A percentile compares a stretch with the other conserved stretches of the same genome.
phyloP scores from a whole-genome alignment of 2,329 filamentous ascomycete species.

The Thelonectria rubi region DNA sequence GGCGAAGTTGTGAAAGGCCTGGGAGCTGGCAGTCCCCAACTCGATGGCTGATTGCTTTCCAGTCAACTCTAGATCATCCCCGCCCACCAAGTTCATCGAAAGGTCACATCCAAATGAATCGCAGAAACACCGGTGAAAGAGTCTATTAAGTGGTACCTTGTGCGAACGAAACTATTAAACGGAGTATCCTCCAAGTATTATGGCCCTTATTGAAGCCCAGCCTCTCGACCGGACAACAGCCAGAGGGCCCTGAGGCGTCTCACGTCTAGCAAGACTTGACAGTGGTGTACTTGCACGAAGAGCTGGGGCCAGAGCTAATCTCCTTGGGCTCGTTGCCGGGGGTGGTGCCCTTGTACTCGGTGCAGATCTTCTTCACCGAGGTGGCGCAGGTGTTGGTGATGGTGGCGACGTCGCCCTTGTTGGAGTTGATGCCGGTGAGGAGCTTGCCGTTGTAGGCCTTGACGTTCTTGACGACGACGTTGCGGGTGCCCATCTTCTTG shows the following conservation, averaged over 20 bases:
- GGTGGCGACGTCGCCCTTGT: constrained; percentile 13
- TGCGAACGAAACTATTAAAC: not conserved
- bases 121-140: not conserved
- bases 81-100: constrained; percentile 25
- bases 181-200: not conserved
- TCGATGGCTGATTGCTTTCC: not conserved
- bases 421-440: constrained; percentile 17
- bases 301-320: constrained; percentile 3
- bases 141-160: not conserved
- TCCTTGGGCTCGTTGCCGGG: constrained; percentile 8
- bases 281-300: constrained; percentile 33
- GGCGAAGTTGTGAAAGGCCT: too few species aligned
- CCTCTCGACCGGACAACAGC: not conserved
- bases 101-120: too few species aligned
- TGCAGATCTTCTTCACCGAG: constrained; percentile 4
- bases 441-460: constrained; percentile 5
- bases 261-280: constrained; percentile 35
- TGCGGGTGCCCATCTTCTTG: constrained; percentile 8
- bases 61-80: constrained; percentile 42
- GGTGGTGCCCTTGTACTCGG: constrained; percentile 10
- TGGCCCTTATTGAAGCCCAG: not conserved
- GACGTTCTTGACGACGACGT: constrained; percentile 6
- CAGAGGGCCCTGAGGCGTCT: not conserved
- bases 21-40: not conserved
- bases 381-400: constrained; percentile 1